These are phyloP conservation scores for Pythium sp. DNA, from an alignment of 352 stramenopile genomes.

Conservation along the genomic window DNA sequence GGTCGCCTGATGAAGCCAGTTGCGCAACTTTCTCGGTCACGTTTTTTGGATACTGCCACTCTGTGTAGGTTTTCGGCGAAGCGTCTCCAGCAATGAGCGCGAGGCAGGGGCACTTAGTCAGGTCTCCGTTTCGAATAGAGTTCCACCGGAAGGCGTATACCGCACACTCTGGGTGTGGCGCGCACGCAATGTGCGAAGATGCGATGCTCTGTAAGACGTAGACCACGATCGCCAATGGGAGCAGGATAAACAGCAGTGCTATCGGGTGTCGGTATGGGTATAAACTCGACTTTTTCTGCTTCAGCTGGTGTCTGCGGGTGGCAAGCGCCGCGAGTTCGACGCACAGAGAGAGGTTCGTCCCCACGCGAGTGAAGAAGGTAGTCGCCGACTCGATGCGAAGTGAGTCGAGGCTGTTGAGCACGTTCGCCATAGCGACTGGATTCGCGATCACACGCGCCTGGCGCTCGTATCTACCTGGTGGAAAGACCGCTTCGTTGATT, in stretches of 20 bases:
- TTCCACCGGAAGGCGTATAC: conserved; percentile 12
- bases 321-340: background rate
- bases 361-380: background rate
- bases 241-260: background rate
- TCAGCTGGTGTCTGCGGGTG: background rate
- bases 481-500: conserved; percentile 25
- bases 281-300: background rate
- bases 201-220: conserved; percentile 9
- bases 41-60: conserved; percentile 22
- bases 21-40: conserved; percentile 16
- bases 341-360: background rate
- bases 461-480: conserved; percentile 14
- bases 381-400: background rate
- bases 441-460: conserved; percentile 7
- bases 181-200: background rate
- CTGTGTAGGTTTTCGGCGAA: conserved; percentile 14
- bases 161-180: conserved; percentile 11
- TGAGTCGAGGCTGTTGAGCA: background rate
- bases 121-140: background rate
- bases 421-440: background rate
- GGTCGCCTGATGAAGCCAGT: conserved; percentile 23
- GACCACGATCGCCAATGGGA: background rate
- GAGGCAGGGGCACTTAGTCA: conserved; percentile 27
- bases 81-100: conserved; percentile 26
- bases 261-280: conserved; percentile 15